Evolutionary conservation across 2,329 filamentous ascomycete species (phyloP), one percentile per base, ranked within the genome.

Genomic region (Penicillium sp.): DNA sequence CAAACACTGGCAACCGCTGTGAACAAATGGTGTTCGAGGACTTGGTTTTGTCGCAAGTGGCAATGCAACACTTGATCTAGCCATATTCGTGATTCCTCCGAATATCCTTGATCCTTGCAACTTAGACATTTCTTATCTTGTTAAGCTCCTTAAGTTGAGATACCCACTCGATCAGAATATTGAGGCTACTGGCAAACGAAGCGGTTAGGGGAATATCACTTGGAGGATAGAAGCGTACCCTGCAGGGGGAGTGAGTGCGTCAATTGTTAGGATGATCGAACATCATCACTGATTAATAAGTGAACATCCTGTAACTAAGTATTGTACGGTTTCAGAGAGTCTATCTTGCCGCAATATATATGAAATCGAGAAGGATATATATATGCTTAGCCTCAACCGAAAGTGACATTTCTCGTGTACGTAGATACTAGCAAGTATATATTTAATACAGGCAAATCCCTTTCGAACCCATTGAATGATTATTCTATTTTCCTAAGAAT

Each of bases 61-160:
- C 21, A 43, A 43, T 43, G 13, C 40, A 43, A 25, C 21, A 25
- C 21, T 43, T 16, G 3, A 10, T 43, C 40, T 27, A 13, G 40
- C 23, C 5, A 15, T 23, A 15, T 23, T 23, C 39, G 6, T 13
- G 11, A 43, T 27, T 16, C 4, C 8, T n/a, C 15, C 8, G 15
- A 27, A 11, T 27, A 27, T n/a, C 15, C 15, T 43, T 43, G 41
- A 29, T 29, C 41, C 23, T 29, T 29, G 16, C 9, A 29, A 29
- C 2, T 27, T 29, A 0, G 5, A 3, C 15, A 1, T 43, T 11
- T n/a, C 5, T 27, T 43, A 16, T 4, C 2, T 2, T n/a, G 2
- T 27, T 27, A 5, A 27, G 7, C 39, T 5, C 5, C 38, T 11
- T 11, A 5, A 7, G 10, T 39, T 21, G n/a, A 2, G 38, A 40